Base-by-base conservation (phyloP, 1,284 basidiomycete genomes). In the Tilletia caries region DNA sequence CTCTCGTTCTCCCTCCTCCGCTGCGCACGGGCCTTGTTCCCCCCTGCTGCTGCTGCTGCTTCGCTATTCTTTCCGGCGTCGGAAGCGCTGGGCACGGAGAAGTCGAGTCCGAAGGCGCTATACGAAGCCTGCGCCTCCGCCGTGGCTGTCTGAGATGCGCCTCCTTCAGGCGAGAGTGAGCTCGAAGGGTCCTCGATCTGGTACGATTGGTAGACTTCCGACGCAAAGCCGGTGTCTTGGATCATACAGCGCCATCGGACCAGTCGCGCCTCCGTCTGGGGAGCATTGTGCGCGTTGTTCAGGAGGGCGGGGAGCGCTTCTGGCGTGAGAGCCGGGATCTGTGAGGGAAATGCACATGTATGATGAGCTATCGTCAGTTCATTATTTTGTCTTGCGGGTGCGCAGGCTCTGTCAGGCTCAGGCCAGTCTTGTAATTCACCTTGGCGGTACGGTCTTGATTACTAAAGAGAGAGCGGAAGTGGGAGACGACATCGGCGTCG, bases 171-270 rank as follows among this genome's bases (percentile, higher is more conserved):
- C n/a, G n/a, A n/a, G n/a, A n/a, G 50, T 50, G 46, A 18, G n/a
- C n/a, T n/a, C n/a, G n/a, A 41, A 41, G 15, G 37, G 37, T 54
- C 52, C 29, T 44, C 18, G 33, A 66, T 37, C 65, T 32, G 60
- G 15, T 58, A 50, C 15, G 27, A 65, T 34, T 60, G 37, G 68
- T 79, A 83, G 27, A 84, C 76, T 64, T 83, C 83, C 10, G 73
- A 79, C 3, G 81, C 81, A 20, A 81, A 73, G 3, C 81, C 82
- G 0, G 83, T 83, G 71, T 84, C 83, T 68, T 84, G 83, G 6
- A 84, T 76, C 83, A 84, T 84, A 43, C 78, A 79, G 3, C 83
- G 74, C 71, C 82, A 83, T 20, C 77, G 70, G 4, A 83, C 83
- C 29, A 84, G 71, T 4, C 68, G 71, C 20, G 71, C 71, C 0